Conservation (phyloP, 179 eudicot species). For the Spergularia azorica region DNA sequence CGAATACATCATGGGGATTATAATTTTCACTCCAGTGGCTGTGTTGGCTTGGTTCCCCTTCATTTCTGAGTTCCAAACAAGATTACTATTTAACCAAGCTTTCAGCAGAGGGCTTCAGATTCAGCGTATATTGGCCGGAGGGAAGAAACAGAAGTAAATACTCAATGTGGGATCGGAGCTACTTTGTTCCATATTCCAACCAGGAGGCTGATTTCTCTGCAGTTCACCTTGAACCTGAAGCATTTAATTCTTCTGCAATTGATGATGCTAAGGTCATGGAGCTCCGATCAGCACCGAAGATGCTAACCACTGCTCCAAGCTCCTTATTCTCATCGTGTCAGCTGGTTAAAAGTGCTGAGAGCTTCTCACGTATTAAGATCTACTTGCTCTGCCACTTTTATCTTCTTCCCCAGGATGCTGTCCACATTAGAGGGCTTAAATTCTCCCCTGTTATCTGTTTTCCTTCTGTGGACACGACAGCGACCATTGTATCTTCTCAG, state of each 20-base stretch:
- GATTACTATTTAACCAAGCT: constrained; percentile 97
- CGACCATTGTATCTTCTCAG: too few species aligned
- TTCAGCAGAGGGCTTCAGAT: constrained; percentile 98
- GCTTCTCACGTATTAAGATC: neutral
- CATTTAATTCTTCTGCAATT: neutral
- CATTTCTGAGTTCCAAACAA: constrained; percentile 87
- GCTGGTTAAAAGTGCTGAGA: neutral
- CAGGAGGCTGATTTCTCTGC: neutral
- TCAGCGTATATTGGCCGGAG: constrained; percentile 94
- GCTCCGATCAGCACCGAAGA: neutral
- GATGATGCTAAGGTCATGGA: constrained; percentile 7
- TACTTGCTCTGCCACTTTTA: too few species aligned
- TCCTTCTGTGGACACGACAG: too few species aligned
- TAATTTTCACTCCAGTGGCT: constrained; percentile 78
- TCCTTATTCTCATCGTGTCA: neutral
- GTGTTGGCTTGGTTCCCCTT: constrained; percentile 97
- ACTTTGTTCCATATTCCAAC: neutral
- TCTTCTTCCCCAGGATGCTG: neutral
- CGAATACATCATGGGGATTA: constrained; percentile 71
- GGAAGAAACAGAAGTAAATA: constrained; percentile 66
- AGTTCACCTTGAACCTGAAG: neutral
- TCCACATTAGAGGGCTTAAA: too few species aligned
- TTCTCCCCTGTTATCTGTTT: too few species aligned
- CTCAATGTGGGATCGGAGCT: neutral
- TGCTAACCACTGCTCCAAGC: neutral